Evolutionary conservation across 163 green algal species (phyloP).

Genomic region (Scenedesmus sp.): DNA sequence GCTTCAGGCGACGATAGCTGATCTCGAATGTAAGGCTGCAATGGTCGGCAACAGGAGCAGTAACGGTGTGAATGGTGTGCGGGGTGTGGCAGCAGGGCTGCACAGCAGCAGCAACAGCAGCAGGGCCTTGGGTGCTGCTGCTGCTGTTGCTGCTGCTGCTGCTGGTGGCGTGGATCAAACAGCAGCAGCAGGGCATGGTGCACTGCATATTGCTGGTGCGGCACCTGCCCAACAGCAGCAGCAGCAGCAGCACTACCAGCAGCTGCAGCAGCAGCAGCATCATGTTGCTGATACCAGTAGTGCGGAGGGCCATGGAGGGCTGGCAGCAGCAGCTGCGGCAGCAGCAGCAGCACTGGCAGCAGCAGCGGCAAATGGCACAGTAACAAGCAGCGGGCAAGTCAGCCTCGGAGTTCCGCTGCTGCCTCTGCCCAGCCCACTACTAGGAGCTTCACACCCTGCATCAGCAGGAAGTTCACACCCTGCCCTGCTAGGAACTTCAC

Average conservation of each 20-base stretch:
- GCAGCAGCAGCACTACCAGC: background rate
- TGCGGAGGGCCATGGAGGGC: background rate
- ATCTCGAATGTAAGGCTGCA: conserved; percentile 34
- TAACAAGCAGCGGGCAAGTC: background rate
- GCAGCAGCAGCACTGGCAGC: background rate
- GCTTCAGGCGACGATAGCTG: background rate
- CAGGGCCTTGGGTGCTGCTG: background rate
- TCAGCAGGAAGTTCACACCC: background rate
- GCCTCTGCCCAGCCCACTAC: background rate
- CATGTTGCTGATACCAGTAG: background rate
- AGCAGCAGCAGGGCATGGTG: background rate
- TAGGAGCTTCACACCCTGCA: background rate
- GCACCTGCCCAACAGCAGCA: background rate
- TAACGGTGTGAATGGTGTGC: background rate
- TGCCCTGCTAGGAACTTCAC: background rate
- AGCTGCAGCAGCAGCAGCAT: background rate
- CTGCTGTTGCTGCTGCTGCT: background rate
- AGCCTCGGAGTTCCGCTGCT: background rate
- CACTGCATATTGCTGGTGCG: background rate
- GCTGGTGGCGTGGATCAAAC: background rate
- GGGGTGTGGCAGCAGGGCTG: background rate
- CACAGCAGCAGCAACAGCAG: background rate
- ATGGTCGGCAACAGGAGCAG: background rate
- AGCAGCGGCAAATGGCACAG: background rate
- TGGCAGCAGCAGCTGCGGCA: background rate